phyloP scores from a whole-genome alignment of 2,329 filamentous ascomycete genomes.

The Penicillium sp. region DNA sequence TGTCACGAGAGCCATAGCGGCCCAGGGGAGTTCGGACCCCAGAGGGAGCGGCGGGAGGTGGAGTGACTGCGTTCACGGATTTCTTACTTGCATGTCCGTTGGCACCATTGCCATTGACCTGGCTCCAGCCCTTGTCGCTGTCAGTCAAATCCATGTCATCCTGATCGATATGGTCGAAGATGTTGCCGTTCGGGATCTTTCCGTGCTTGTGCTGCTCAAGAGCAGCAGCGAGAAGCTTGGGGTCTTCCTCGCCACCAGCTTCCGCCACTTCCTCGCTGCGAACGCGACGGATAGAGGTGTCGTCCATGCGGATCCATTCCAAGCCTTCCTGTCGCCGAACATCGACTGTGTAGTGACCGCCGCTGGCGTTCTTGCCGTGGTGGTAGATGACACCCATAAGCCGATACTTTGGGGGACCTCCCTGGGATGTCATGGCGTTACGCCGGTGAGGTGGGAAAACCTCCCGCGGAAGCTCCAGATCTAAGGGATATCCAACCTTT shows the following conservation, averaged over 20 bases:
- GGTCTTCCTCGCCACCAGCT: constrained; percentile 76
- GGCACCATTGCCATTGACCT: constrained; percentile 65
- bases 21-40: constrained; percentile 56
- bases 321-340: constrained; percentile 89
- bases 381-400: constrained; percentile 93
- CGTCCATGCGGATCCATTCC: constrained; percentile 95
- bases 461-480: constrained; percentile 89
- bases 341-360: constrained; percentile 97
- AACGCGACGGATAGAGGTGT: constrained; percentile 83
- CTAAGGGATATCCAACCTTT: constrained; percentile 90
- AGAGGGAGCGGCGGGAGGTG: constrained; percentile 52
- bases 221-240: constrained; percentile 63
- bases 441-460: constrained; percentile 76
- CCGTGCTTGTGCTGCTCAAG: constrained; percentile 64
- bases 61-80: constrained; percentile 68
- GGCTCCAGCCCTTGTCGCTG: constrained; percentile 69
- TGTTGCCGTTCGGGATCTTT: constrained; percentile 58
- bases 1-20: constrained; percentile 71
- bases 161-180: constrained; percentile 66
- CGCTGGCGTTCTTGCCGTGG: constrained; percentile 93
- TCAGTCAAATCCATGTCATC: constrained; percentile 67
- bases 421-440: constrained; percentile 62
- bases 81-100: constrained; percentile 59
- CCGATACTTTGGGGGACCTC: constrained; percentile 75
- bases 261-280: constrained; percentile 86